A percentile compares a stretch with the other conserved stretches of the same genome.
These are phyloP conservation scores for Bryoerythrophyllum caledonicum DNA, from an alignment of 225 moss, liverwort and hornwort genomes.

Conservation along the genomic window DNA sequence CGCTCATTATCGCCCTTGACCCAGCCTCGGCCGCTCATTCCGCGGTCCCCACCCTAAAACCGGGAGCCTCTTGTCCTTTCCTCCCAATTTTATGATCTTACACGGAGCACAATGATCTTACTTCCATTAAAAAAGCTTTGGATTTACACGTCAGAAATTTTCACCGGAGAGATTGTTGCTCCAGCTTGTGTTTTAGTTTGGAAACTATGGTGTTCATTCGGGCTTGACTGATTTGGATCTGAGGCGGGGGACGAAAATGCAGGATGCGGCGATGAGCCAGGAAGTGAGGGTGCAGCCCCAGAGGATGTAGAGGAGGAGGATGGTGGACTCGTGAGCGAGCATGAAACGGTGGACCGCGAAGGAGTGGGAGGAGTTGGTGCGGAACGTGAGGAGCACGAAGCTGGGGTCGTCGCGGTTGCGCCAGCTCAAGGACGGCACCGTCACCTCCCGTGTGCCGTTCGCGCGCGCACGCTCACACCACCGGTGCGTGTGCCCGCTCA, in stretches of 20 bases:
- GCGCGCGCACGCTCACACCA: conserved; percentile 55
- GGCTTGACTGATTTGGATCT: conserved; percentile 56
- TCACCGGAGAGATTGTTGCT: too few relatives aligned
- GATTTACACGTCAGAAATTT: too few relatives aligned
- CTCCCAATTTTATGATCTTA: too few relatives aligned
- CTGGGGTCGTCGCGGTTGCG: conserved; percentile 69
- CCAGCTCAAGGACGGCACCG: conserved; percentile 65
- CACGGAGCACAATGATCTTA: too few relatives aligned
- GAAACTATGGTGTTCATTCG: conserved; percentile 28
- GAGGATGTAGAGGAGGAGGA: conserved; percentile 42
- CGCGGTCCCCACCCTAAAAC: neutral
- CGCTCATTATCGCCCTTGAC: conserved; percentile 11
- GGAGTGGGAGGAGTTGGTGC: conserved; percentile 22
- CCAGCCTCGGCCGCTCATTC: neutral
- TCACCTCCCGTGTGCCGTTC: conserved; percentile 52
- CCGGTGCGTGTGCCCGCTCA: conserved; percentile 64
- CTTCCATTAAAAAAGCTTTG: too few relatives aligned
- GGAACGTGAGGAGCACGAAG: conserved; percentile 43
- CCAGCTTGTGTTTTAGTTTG: too few relatives aligned
- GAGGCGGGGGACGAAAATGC: conserved; percentile 19
- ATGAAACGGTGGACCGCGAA: conserved; percentile 34
- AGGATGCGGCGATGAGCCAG: conserved; percentile 32
- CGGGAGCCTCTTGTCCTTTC: neutral
- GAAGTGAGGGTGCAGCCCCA: conserved; percentile 26
- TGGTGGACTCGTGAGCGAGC: conserved; percentile 55